Evolutionary conservation across 2,329 filamentous ascomycete species (phyloP), one percentile per base, ranked within the genome.

Genomic region (Stagonosporopsis tanaceti): DNA sequence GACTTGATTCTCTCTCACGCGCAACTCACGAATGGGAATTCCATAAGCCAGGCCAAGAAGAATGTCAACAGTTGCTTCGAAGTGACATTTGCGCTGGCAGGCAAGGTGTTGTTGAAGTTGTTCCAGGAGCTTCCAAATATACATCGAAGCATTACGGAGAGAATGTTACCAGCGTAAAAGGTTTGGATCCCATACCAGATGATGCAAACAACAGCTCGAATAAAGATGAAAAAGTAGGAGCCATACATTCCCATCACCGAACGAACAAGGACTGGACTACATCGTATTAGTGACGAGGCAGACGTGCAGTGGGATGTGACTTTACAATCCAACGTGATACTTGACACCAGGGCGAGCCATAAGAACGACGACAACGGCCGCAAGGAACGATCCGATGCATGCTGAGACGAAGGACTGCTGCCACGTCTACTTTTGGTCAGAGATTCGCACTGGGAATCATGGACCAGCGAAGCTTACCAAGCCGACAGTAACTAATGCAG

Each of bases 211-310:
- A 74, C 61, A 6, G 71, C 71, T 37, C 73, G 60, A 25, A 76
- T 75, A 59, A 77, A 73, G 37, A 80, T 68, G 61, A 80, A 79
- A 27, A 77, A 75, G 52, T 74, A 73, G 1, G 75, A 73, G 15
- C 77, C 78, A 28, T 72, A 74, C 51, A 79, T 72, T 15, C 68
- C 67, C 64, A 69, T 68, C 11, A 66, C 61, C 0, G 65, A 64
- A 17, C 65, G 65, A 17, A 59, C 55, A 30, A 56, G 62, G 6
- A 59, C 61, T 22, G 50, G 68, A 50, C 53, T 64, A 37, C 15
- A 53, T 17, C 22, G 34, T 53, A 47, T 66, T 2, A 59, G 55
- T 11, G 1, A 24, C 3, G 3, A 17, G 4, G 12, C 4, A 22
- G 14, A 20, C 3, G 14, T 5, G 28, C 6, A 2, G 9, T 9